Base-by-base conservation (phyloP, 2,329 filamentous ascomycete genomes). In the Chaetomium sp. region DNA sequence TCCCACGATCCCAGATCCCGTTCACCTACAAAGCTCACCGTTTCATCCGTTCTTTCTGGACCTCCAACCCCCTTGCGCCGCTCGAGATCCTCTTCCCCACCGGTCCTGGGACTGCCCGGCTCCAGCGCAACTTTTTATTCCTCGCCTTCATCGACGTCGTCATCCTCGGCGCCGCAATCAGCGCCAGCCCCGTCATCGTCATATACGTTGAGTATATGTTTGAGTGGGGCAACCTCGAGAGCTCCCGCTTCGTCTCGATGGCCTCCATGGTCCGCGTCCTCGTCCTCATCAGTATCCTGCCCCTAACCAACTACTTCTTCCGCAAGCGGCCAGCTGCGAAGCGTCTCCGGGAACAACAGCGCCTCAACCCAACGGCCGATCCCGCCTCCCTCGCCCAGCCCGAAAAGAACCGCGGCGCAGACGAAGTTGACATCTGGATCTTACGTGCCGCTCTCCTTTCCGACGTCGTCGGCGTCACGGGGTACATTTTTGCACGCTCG, bases 181-280 rank as follows among this genome's bases (percentile, higher is more conserved):
- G 91, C 48, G 81, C 85, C 0, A 84, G 89, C 59, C 83, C 86
- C n/a, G 85, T 96, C 38, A 78, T 94, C 19, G 79, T 97, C 54
- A 81, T 96, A 53, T 99, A 97, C 71, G 84, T 84, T 32, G 86
- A 89, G 62, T 87, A 81, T 65, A 80, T 84, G 63, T 97, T 96
- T 67, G 77, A 80, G 53, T 97, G 94, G 94, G 81, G 82, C 48
- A 91, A 85, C 41, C 79, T 89, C 55, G 87, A 96, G 69, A 87
- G 87, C 10, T 89, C 88, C 45, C 77, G 84, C 12, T 96, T 91
- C 69, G 81, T 96, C 53, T 92, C 89, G 0, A 75, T 87, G n/a
- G 77, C 90, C 50, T 96, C 90, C 65, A 78, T 82, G 61, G 81
- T 84, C 43, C 86, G 94, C 34, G 91, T 96, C 7, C 65, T 88